Evolutionary conservation across 1,284 basidiomycete genomes (phyloP).

Genomic region (Tilletia setariae): DNA sequence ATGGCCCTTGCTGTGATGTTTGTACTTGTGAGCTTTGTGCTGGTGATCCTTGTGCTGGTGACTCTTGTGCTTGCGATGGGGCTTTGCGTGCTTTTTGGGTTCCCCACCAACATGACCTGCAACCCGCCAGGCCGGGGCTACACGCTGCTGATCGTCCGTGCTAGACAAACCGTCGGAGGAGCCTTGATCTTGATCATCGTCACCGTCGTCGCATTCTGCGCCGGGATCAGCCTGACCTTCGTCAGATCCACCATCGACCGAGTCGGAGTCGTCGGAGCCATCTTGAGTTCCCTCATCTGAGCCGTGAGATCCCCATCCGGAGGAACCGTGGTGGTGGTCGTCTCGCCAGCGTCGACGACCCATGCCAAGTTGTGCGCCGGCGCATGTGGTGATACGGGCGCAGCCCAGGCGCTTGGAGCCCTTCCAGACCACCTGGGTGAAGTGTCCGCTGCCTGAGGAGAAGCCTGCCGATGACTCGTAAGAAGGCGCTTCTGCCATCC

Average conservation of each 20-base stretch:
- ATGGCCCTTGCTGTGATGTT: conserved; percentile 1
- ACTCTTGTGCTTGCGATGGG: not conserved
- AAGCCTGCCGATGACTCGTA: not conserved
- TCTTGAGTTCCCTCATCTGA: too few relatives aligned
- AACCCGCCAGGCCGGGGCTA: too few relatives aligned
- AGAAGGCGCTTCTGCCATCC: not conserved
- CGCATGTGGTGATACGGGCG: conserved; percentile 14
- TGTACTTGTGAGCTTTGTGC: not conserved
- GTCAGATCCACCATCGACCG: too few relatives aligned
- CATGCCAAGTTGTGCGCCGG: conserved; percentile 1
- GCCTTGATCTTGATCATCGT: not conserved
- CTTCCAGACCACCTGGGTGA: conserved; percentile 22
- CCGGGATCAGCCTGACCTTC: too few relatives aligned
- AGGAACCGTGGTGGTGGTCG: not conserved
- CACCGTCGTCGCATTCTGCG: too few relatives aligned
- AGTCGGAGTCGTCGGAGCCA: too few relatives aligned
- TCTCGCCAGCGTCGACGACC: not conserved
- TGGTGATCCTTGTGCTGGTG: not conserved
- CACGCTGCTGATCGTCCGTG: not conserved
- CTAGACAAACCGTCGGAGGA: not conserved
- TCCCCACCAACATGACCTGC: not conserved
- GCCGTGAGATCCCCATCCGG: too few relatives aligned
- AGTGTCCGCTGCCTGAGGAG: conserved; percentile 15
- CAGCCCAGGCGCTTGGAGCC: conserved; percentile 17
- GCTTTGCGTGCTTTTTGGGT: not conserved